These are phyloP conservation scores for Bacidia rubella DNA, from an alignment of 495 filamentous ascomycete genomes.

Conservation along the genomic window DNA sequence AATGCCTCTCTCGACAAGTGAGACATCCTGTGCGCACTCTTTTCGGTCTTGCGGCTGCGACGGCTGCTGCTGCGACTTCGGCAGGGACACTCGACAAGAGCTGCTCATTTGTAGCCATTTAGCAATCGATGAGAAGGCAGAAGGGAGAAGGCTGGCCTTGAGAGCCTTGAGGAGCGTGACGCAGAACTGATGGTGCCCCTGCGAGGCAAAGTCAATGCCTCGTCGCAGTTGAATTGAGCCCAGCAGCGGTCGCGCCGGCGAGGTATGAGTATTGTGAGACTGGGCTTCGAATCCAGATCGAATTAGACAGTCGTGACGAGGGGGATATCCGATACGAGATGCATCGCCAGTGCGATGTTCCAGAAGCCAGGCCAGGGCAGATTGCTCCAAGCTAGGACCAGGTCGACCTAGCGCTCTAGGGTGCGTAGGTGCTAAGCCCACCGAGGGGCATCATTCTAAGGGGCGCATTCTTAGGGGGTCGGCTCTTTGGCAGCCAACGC, in stretches of 20 bases:
- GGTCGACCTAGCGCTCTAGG: too few relatives aligned
- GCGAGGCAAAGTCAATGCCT: not conserved
- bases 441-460: too few relatives aligned
- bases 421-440: too few relatives aligned
- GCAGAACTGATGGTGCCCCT: not conserved
- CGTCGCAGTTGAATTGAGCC: not conserved
- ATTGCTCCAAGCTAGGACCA: too few relatives aligned
- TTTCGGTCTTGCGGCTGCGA: constrained; percentile 42
- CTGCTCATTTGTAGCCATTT: constrained; percentile 16
- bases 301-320: not conserved
- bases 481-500: too few relatives aligned
- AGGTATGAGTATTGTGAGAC: not conserved
- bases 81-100: constrained; percentile 9
- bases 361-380: too few relatives aligned
- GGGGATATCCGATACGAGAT: constrained; percentile 8
- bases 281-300: not conserved
- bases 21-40: constrained; percentile 65
- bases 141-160: too few relatives aligned
- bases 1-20: constrained; percentile 62
- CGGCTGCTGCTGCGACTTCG: constrained; percentile 16
- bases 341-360: not conserved
- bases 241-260: not conserved
- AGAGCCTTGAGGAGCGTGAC: too few relatives aligned
- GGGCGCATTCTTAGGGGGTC: too few relatives aligned
- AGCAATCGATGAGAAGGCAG: too few relatives aligned